Conservation (phyloP, 2,329 filamentous ascomycete species). For the Juglanconis sp. region DNA sequence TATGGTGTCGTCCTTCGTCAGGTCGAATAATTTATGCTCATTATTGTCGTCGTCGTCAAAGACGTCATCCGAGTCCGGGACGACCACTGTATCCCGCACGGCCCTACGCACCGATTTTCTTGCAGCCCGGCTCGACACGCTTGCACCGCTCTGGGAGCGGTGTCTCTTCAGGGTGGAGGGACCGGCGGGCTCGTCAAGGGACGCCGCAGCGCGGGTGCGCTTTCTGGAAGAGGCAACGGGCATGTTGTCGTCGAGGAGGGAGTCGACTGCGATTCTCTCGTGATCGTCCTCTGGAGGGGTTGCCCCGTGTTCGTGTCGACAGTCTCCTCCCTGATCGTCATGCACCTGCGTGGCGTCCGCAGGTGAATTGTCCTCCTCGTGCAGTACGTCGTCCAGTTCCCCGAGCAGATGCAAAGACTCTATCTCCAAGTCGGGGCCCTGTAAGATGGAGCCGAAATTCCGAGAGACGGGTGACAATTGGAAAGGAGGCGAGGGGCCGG, state of each 20-base stretch:
- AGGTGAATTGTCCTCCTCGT: not conserved
- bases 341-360: not conserved
- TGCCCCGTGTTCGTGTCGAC: not conserved
- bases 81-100: not conserved
- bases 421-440: not conserved
- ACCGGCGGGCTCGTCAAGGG: constrained; percentile 6
- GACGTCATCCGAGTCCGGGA: constrained; percentile 18
- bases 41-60: constrained; percentile 28
- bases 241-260: constrained; percentile 2
- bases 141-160: constrained; percentile 1
- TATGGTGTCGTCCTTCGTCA: constrained; percentile 40
- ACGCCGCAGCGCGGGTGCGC: constrained; percentile 13
- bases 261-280: not conserved
- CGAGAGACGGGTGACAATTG: not conserved
- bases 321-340: not conserved
- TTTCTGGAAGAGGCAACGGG: constrained; percentile 17
- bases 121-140: not conserved
- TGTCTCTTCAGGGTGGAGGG: constrained; percentile 9
- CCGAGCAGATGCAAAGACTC: not conserved
- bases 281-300: not conserved
- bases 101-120: not conserved
- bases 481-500: not conserved
- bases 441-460: not conserved
- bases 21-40: constrained; percentile 34
- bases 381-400: too few relatives aligned